Base-by-base conservation (phyloP, 1,284 basidiomycete species). In the Ceratorhiza oryzae-sativae region DNA sequence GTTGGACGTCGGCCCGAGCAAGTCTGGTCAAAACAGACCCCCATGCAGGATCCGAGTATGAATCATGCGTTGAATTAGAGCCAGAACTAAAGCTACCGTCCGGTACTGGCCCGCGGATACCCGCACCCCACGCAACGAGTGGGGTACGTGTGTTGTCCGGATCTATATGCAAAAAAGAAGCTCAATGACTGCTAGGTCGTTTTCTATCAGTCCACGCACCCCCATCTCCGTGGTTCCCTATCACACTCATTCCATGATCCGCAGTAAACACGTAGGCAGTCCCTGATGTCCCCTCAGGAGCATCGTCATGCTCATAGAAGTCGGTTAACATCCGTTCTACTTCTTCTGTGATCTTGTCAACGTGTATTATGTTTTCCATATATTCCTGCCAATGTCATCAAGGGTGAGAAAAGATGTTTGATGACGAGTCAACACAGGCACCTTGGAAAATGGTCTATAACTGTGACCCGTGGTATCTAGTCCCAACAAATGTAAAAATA, bases 171-270 rank as follows among this genome's bases (percentile, higher is more conserved):
- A 18, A 12, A 34, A 23, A n/a, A 25, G 15, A 71, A 68, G 70
- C 45, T 73, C 10, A 56, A 23, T 72, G 51, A 41, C 67, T 39
- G 49, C 46, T 63, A 62, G 25, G 18, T 25, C 30, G 8, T 71
- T 67, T 55, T 56, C 34, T 39, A 36, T 59, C 65, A 34, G 25
- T 56, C 3, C 36, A 81, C 84, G 77, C 76, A 92, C 91, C 89
- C 34, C 94, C 94, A 76, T 96, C 94, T 1, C 94, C 94, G 74
- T 96, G 94, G 77, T 95, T 96, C 30, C 94, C 94, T 71, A 94
- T 91, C 51, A 85, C 86, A 8, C 90, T 92, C 94, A 96, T 96
- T 4, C 94, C 94, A 78, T 96, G 94, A 78, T 96, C 94, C 0
- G 94, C 92, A 2, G 92, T 95, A 78, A 96, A 95, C 48, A 96